Evolutionary conservation across 169 alveolate genomes (phyloP).

Genomic region (Plasmodium blacklocki): DNA sequence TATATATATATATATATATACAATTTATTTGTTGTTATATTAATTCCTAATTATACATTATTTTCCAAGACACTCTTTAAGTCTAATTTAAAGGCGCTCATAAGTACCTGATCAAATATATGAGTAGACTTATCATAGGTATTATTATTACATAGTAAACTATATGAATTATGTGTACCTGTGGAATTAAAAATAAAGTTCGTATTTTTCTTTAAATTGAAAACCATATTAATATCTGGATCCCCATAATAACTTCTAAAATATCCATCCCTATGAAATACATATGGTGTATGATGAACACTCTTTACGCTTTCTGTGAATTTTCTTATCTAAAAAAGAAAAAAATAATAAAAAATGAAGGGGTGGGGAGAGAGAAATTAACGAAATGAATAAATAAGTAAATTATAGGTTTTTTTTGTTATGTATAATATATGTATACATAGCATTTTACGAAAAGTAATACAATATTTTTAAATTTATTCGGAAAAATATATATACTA

Average conservation of each 20-base stretch:
- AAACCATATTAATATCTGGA: slow-evolving; percentile 85
- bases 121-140: slow-evolving; percentile 75
- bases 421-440: too few species aligned
- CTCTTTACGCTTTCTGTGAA: slow-evolving; percentile 82
- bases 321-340: slow-evolving; percentile 79
- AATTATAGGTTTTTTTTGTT: background rate
- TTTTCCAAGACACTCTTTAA: slow-evolving; percentile 34
- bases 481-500: too few species aligned
- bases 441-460: too few species aligned
- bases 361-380: background rate
- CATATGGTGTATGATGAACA: slow-evolving; percentile 88
- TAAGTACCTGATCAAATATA: slow-evolving; percentile 52
- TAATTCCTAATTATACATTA: background rate
- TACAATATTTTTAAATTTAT: too few species aligned
- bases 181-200: slow-evolving; percentile 87
- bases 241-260: slow-evolving; percentile 88
- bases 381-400: background rate
- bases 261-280: slow-evolving; percentile 84
- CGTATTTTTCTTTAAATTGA: slow-evolving; percentile 81
- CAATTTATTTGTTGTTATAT: too few species aligned
- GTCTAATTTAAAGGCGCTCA: slow-evolving; percentile 74
- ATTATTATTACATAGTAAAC: slow-evolving; percentile 68
- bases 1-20: too few species aligned
- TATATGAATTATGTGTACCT: slow-evolving; percentile 80
- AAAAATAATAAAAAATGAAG: background rate